Evolutionary conservation across 306 rosid genomes (phyloP).

Genomic region (Cicer chorassanicum): DNA sequence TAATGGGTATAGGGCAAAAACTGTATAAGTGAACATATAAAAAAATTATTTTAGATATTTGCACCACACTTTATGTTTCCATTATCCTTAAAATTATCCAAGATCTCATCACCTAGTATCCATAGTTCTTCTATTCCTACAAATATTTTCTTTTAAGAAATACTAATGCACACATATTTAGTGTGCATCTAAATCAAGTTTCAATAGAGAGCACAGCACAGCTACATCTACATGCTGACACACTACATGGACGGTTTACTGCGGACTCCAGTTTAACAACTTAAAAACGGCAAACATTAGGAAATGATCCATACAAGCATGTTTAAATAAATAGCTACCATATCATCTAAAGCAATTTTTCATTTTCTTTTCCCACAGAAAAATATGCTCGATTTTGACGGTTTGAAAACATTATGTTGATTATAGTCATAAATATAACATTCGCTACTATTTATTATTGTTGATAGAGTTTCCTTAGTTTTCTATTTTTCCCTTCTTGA

Average conservation of each 20-base stretch:
- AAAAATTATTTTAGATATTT: not conserved
- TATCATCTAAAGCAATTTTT: conserved; percentile 15
- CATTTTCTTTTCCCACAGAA: not conserved
- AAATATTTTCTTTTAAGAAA: conserved; percentile 5
- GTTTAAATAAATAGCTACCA: conserved; percentile 18
- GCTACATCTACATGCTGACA: conserved; percentile 4
- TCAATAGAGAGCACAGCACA: not conserved
- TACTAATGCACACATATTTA: conserved; percentile 9
- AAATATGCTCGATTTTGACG: not conserved
- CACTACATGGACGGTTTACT: not conserved
- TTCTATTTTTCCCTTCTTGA: no score
- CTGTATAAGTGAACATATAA: not conserved
- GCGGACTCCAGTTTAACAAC: conserved; percentile 30
- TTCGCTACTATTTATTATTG: no score
- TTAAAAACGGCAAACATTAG: conserved; percentile 29
- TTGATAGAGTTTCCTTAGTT: no score
- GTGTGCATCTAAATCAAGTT: conserved; percentile 18
- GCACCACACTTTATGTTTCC: not conserved
- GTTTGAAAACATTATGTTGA: not conserved
- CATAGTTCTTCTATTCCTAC: not conserved
- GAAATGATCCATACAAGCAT: conserved; percentile 23
- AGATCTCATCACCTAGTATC: conserved; percentile 12
- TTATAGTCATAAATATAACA: no score
- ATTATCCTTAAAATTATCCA: not conserved
- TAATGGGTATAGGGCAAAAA: not conserved